These are phyloP conservation scores for Pistacia integerrima DNA, from an alignment of 345 rosid genomes.

Conservation along the genomic window DNA sequence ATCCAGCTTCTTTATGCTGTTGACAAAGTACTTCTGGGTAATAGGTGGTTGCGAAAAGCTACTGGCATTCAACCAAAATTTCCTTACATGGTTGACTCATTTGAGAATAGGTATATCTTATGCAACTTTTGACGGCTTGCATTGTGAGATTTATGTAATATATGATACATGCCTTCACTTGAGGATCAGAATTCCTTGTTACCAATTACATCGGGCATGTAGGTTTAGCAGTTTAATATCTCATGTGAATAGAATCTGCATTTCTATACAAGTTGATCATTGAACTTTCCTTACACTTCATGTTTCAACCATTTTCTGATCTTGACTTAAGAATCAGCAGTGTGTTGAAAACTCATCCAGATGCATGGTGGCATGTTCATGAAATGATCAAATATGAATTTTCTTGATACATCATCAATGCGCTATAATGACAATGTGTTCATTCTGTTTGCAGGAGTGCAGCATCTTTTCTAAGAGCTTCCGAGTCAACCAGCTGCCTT, in stretches of 20 bases:
- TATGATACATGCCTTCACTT: constrained; percentile 8
- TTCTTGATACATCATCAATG: background rate
- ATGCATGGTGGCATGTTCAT: background rate
- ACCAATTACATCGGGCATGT: background rate
- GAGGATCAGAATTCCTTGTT: background rate
- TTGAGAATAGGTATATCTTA: constrained; percentile 72
- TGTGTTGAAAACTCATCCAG: background rate
- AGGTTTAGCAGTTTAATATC: background rate
- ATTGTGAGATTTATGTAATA: background rate
- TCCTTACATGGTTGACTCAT: constrained; percentile 90
- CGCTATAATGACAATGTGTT: background rate
- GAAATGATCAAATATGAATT: background rate
- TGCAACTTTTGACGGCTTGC: background rate
- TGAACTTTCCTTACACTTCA: background rate
- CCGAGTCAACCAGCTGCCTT: constrained; percentile 38
- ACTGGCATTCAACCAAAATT: constrained; percentile 92
- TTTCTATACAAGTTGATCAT: background rate
- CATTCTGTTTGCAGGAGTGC: constrained; percentile 64
- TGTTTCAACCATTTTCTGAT: constrained; percentile 1
- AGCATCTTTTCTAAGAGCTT: constrained; percentile 64
- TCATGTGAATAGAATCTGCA: background rate
- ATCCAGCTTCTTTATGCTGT: constrained; percentile 81
- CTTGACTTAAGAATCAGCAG: background rate
- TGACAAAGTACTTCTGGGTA: constrained; percentile 79
- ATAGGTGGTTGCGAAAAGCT: constrained; percentile 91